Evolutionary conservation across 805 yeast genomes (phyloP).

Genomic region (Isabelozyma heimii): DNA sequence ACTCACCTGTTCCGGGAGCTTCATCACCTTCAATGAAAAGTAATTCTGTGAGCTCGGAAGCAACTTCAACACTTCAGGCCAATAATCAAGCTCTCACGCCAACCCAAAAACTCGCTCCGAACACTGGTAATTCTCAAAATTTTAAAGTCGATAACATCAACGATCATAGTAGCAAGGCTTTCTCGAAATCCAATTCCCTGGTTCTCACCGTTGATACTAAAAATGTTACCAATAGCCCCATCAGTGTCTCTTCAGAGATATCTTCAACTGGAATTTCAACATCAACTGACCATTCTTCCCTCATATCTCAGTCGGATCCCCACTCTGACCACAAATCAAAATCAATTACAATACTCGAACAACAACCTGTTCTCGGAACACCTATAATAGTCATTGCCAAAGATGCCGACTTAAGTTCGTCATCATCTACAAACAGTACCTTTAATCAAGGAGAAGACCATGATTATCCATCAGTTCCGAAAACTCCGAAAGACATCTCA

Average conservation of each 20-base stretch:
- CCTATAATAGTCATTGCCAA: constrained; percentile 18
- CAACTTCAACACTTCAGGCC: not conserved
- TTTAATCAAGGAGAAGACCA: constrained; percentile 7
- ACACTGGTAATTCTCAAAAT: not conserved
- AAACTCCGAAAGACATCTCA: not conserved
- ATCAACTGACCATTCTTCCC: constrained; percentile 28
- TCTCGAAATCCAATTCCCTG: not conserved
- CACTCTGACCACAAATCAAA: not conserved
- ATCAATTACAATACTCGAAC: not conserved
- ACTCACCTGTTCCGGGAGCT: not conserved
- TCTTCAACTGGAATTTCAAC: constrained; percentile 28
- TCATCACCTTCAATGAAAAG: not conserved
- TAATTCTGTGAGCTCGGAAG: not conserved
- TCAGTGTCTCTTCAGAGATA: constrained; percentile 23
- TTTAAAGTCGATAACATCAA: not conserved
- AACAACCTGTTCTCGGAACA: not conserved
- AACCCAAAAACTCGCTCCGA: not conserved
- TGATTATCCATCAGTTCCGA: not conserved
- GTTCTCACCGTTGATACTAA: not conserved
- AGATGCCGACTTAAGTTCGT: constrained; percentile 10
- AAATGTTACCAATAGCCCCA: constrained; percentile 20
- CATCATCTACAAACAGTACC: constrained; percentile 16
- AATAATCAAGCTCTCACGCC: not conserved
- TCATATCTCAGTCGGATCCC: constrained; percentile 2
- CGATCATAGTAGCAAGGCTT: not conserved